Conservation (phyloP, 1,139 yeast genomes). For the Meyerozyma elateridarum region DNA sequence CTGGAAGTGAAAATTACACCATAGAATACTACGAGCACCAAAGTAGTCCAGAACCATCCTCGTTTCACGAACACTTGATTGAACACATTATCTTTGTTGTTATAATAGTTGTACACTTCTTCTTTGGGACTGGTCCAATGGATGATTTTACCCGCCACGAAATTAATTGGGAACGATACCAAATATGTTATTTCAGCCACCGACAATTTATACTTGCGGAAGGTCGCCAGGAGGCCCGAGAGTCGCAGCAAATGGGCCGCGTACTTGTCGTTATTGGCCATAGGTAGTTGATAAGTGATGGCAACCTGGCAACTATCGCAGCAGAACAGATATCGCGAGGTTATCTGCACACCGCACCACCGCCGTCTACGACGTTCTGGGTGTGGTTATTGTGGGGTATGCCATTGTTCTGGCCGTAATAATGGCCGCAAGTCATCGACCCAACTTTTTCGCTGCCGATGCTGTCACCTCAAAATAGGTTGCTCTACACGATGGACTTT, state of each 20-base stretch:
- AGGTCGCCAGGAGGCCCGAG: not conserved
- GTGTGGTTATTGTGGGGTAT: too few relatives aligned
- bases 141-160: slow-evolving; percentile 12
- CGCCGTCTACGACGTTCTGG: too few relatives aligned
- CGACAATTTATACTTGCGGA: not conserved
- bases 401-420: too few relatives aligned
- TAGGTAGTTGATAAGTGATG: too few relatives aligned
- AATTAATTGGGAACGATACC: slow-evolving; percentile 11
- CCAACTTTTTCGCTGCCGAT: too few relatives aligned
- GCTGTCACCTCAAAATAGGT: too few relatives aligned
- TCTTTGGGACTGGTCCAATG: slow-evolving; percentile 13
- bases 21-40: slow-evolving; percentile 27
- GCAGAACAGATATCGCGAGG: too few relatives aligned
- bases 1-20: slow-evolving; percentile 6
- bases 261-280: slow-evolving; percentile 1
- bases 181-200: slow-evolving; percentile 8
- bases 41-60: slow-evolving; percentile 93
- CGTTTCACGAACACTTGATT: slow-evolving; percentile 74
- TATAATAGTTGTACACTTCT: slow-evolving; percentile 52
- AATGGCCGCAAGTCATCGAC: too few relatives aligned
- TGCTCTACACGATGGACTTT: too few relatives aligned
- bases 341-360: too few relatives aligned
- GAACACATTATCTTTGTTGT: slow-evolving; percentile 58
- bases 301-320: too few relatives aligned
- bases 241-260: slow-evolving; percentile 1